Base-by-base conservation (phyloP, 1,284 basidiomycete species). In the Peniophora sp. region DNA sequence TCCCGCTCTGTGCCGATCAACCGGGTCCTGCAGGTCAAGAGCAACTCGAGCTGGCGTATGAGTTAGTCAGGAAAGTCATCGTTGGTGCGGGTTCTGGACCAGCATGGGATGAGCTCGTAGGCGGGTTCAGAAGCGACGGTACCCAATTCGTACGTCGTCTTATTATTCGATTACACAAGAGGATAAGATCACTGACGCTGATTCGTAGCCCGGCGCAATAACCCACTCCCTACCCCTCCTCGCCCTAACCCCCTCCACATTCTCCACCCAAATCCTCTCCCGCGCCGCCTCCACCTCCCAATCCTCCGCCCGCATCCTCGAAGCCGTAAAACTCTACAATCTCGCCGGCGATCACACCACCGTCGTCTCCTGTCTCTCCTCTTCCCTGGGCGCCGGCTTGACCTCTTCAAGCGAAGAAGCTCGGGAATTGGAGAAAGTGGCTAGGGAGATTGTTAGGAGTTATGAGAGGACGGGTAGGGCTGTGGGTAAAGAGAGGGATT, bases 251-350 rank as follows among this genome's bases (percentile, higher is more conserved):
- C 51, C 72, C 80, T 46, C 81, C 89, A 20, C 16, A 49, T 97
- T 89, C 72, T 83, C 95, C 51, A 80, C 82, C 34, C 78, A 89
- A 38, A 92, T 98, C 52, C 87, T 98, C 50, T 72, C 85, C 53
- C 81, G 83, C 11, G 90, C 93, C 0, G 91, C 94, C 1, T 75
- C 79, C 49, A 77, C 90, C 60, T 86, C 74, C 52, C 87, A 78
- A 67, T 83, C 83, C 56, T 87, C 85, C 58, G 85, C 87, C 60
- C 86, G 89, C 25, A 84, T 90, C 43, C 78, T 86, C 3, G 93
- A 98, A 65, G 93, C 94, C 1, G 94, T 99, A 69, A 89, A 96
- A 65, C 73, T 99, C 45, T 98, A 93, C 73, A 96, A 98, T 69
- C 82, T 98, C 35, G 93, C 95, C 0, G 90, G 92, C 36, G 91